Base-by-base conservation (phyloP, 225 moss, liverwort and hornwort genomes). In the Physcomitrium patens region DNA sequence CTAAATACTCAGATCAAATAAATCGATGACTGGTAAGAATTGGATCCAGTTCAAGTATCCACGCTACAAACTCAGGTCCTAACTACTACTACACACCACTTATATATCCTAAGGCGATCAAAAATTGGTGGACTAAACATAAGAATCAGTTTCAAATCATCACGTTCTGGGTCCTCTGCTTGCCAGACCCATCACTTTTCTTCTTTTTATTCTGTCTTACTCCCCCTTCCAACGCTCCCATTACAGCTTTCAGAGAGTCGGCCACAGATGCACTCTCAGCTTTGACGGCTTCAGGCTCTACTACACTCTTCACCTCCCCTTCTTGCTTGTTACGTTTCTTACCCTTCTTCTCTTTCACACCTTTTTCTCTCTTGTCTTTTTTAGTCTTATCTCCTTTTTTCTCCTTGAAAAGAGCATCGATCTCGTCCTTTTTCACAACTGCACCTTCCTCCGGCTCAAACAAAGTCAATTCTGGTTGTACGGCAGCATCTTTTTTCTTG, bases 381-480 rank as follows among this genome's bases (percentile, higher is more conserved):
- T 66, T 74, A 1, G 16, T 13, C 31, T 71, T 77, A 3, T 71
- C 67, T 9, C 50, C 60, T 23, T 79, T 82, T 64, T 79, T 84
- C 72, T 77, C 81, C 78, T 83, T 87, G 37, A 88, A 88, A 24
- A 88, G 82, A 37, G 67, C 76, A 78, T 88, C 88, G 23, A 88
- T 88, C 71, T 88, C 88, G 54, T 88, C 85, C 62, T 78, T 80
- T 70, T 83, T 80, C 76, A 78, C 53, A 27, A 60, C 65, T 56
- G 59, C 75, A 61, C 83, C 88, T 60, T 80, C 80, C 76, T 80
- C 82, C 5, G 83, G 82, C 69, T 85, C 85, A 60, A 85, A 85
- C 53, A 70, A 56, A 51, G 72, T 27, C 3, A 63, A 10, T 13
- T 74, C 76, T 11, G 72, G 58, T 63, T 85, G 66, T 60, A 58